Percentiles rank a stretch among this genome's conserved stretches.
phyloP scores from a whole-genome alignment of 768 basidiomycete genomes.

The Clavaria fumosa region DNA sequence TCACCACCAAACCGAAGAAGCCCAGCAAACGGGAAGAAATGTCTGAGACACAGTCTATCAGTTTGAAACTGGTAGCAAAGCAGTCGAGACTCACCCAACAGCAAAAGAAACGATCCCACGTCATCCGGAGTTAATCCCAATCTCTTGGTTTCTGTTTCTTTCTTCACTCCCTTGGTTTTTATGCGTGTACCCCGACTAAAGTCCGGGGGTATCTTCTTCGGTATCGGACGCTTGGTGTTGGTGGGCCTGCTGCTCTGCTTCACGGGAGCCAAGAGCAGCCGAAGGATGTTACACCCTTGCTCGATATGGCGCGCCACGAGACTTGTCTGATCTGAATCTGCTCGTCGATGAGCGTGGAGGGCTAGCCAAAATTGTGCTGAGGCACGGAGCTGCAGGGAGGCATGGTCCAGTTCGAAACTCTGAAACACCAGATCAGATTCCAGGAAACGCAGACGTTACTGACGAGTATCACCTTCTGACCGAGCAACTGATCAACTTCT shows the following conservation, averaged over 20 bases:
- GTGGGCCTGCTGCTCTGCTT: too few species aligned
- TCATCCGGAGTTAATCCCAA: conserved; percentile 24
- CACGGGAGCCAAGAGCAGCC: conserved; percentile 13
- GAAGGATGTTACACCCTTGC: conserved; percentile 36
- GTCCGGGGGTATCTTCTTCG: too few species aligned
- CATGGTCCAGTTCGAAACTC: conserved; percentile 25
- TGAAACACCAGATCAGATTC: too few species aligned
- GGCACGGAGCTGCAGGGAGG: conserved; percentile 22
- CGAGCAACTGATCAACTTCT: conserved; percentile 28
- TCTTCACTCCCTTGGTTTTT: too few species aligned
- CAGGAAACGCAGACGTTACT: too few species aligned
- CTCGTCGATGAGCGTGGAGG: conserved; percentile 49
- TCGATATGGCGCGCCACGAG: conserved; percentile 37
- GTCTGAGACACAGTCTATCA: too few species aligned
- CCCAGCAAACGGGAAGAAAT: conserved; percentile 49
- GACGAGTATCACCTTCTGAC: conserved; percentile 28
- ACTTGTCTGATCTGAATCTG: conserved; percentile 26
- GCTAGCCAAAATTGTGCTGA: conserved; percentile 52
- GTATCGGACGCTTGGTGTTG: too few species aligned
- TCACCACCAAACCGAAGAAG: conserved; percentile 46
- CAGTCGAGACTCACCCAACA: conserved; percentile 35
- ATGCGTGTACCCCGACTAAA: too few species aligned
- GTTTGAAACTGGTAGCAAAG: not conserved
- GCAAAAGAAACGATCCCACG: conserved; percentile 26
- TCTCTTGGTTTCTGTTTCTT: conserved; percentile 16